Conservation (phyloP, 1,284 basidiomycete genomes). For the Coniophora puteana region DNA sequence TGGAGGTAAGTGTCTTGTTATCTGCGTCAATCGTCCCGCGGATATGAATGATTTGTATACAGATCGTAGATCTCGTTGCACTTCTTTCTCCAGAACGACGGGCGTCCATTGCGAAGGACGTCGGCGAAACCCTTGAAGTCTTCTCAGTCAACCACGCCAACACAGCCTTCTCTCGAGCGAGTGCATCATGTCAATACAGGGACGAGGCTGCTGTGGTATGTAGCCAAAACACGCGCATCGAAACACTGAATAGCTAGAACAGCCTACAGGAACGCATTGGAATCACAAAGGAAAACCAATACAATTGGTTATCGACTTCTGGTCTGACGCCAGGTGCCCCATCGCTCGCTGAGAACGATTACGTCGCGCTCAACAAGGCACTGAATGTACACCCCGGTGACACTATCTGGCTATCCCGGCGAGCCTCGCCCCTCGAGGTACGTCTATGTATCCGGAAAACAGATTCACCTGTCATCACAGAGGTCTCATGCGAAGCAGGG, state of each 20-base stretch:
- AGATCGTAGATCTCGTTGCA: slow-evolving; percentile 53
- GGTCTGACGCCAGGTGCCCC: slow-evolving; percentile 23
- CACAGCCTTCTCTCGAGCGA: slow-evolving; percentile 39
- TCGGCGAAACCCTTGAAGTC: slow-evolving; percentile 50
- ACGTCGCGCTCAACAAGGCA: slow-evolving; percentile 23
- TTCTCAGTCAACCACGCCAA: slow-evolving; percentile 43
- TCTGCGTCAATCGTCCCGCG: slow-evolving; percentile 7
- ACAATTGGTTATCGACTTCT: slow-evolving; percentile 44
- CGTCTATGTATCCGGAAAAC: slow-evolving; percentile 17
- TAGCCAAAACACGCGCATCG: slow-evolving; percentile 4
- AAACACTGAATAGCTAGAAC: slow-evolving; percentile 9
- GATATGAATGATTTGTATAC: slow-evolving; percentile 15
- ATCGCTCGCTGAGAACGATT: slow-evolving; percentile 22
- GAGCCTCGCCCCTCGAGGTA: slow-evolving; percentile 44
- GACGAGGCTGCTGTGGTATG: slow-evolving; percentile 34
- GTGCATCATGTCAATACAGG: slow-evolving; percentile 26
- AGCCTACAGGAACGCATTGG: slow-evolving; percentile 43
- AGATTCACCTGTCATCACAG: slow-evolving; percentile 3
- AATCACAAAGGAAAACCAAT: slow-evolving; percentile 38
- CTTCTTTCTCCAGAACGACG: slow-evolving; percentile 38
- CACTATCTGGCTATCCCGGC: slow-evolving; percentile 45
- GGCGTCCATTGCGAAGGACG: slow-evolving; percentile 28
- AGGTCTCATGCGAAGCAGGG: slow-evolving; percentile 49
- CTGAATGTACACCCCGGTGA: slow-evolving; percentile 33
- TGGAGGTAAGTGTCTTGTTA: slow-evolving; percentile 53